These are phyloP conservation scores for Rhododendron ovatum DNA, from an alignment of 148 eudicot genomes.

Conservation along the genomic window DNA sequence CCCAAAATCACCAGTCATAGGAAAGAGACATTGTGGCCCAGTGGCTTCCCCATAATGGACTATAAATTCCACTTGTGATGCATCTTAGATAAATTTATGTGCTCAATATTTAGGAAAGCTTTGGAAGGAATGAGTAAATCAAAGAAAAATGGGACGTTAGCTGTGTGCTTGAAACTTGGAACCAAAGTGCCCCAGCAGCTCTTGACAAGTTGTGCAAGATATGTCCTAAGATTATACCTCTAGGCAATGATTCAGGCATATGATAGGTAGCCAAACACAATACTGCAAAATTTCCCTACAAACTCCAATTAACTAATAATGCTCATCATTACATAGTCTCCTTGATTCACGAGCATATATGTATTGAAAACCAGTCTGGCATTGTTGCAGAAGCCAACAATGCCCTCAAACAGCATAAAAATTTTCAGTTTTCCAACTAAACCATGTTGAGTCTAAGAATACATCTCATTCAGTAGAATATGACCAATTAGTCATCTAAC, in stretches of 20 bases:
- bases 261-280: background rate
- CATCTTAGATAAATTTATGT: background rate
- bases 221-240: background rate
- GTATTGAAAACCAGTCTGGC: background rate
- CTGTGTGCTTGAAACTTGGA: background rate
- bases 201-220: background rate
- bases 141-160: background rate
- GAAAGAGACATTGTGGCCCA: background rate
- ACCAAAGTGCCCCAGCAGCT: too few relatives aligned
- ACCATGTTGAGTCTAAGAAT: background rate
- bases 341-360: background rate
- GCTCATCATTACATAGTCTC: background rate
- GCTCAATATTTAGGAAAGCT: background rate
- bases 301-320: background rate
- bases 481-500: background rate
- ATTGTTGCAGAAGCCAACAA: background rate
- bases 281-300: background rate
- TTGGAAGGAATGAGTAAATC: background rate
- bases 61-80: background rate
- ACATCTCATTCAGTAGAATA: background rate
- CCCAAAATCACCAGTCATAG: background rate
- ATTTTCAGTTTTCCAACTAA: background rate
- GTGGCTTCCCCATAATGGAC: background rate
- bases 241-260: background rate
- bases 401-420: background rate